Evolutionary conservation across 805 yeast species (phyloP), one percentile per base, ranked within the genome.

Genomic region (Lipomyces oligophaga): DNA sequence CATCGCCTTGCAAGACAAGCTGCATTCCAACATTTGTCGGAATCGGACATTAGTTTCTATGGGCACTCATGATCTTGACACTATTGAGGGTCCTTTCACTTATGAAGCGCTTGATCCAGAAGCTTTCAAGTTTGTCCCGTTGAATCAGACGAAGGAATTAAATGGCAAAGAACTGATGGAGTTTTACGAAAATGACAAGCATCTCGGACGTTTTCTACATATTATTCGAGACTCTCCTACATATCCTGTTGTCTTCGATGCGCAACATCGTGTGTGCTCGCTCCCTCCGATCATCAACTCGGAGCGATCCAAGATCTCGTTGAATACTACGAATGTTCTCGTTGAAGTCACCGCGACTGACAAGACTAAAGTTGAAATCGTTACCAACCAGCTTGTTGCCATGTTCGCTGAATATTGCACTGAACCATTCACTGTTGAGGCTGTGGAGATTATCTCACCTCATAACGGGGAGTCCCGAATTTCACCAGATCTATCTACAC

Each of bases 251-350:
- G 85, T 90, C 60, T 75, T 81, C 60, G 98, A 93, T 68, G 67
- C 81, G 47, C 73, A 79, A 34, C 77, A 81, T 60, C 75, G 77
- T 6, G 93, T 93, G 43, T 82, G 94, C 61, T 89, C 97, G 5
- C 69, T 93, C 73, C 99, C 99, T 41, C 99, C 99, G 55, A 83
- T 93, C 63, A 94, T 93, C 72, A 93, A 93, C 72, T 83, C 95
- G 31, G 83, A 93, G 63, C 85, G 76, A 64, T 82, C 95, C 41
- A 94, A 94, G 71, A 86, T 93, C 61, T 74, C 93, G 16, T 68
- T 88, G 55, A 75, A 85, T 47, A 90, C 98, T 52, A 80, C 71
- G 58, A 89, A 93, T 62, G 85, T 94, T 52, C 87, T 90, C 67
- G 80, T 93, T 60, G 99, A 93, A 58, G 78, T 87, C 48, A 90